These are phyloP conservation scores for Brettanomyces naardenensis DNA, from an alignment of 805 yeast genomes.

Conservation along the genomic window DNA sequence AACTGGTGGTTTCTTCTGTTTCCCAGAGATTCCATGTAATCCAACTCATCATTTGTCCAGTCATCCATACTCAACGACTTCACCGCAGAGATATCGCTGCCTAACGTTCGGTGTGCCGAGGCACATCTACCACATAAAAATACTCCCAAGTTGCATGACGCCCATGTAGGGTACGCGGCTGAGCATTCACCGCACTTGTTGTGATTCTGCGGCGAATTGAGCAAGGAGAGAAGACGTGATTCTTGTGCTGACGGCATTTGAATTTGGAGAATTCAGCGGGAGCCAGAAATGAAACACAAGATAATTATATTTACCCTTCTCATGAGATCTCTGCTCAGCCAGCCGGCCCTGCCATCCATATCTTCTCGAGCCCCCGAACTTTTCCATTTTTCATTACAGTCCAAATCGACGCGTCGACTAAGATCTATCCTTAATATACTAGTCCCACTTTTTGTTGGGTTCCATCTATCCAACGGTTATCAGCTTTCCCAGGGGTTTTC, in stretches of 20 bases:
- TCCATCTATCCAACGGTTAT: too few relatives aligned
- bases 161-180: slow-evolving; percentile 54
- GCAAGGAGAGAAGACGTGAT: slow-evolving; percentile 41
- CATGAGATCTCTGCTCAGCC: too few relatives aligned
- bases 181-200: slow-evolving; percentile 80
- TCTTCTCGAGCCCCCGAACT: too few relatives aligned
- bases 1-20: slow-evolving; percentile 49
- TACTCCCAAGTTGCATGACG: slow-evolving; percentile 46
- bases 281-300: too few relatives aligned
- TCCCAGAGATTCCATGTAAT: slow-evolving; percentile 38
- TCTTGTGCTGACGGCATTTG: slow-evolving; percentile 18
- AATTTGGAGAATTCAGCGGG: too few relatives aligned
- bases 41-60: slow-evolving; percentile 57
- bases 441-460: too few relatives aligned
- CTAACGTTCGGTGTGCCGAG: slow-evolving; percentile 61
- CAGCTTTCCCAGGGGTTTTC: too few relatives aligned
- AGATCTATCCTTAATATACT: too few relatives aligned
- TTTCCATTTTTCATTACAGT: too few relatives aligned
- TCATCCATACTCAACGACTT: slow-evolving; percentile 67
- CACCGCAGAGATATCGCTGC: slow-evolving; percentile 52
- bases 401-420: too few relatives aligned
- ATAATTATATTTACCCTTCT: too few relatives aligned
- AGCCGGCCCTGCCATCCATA: too few relatives aligned
- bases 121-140: slow-evolving; percentile 85
- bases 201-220: slow-evolving; percentile 49